Evolutionary conservation across 306 rosid species (phyloP), one percentile per base, ranked within the genome.

Genomic region (Spatholobus suberectus): DNA sequence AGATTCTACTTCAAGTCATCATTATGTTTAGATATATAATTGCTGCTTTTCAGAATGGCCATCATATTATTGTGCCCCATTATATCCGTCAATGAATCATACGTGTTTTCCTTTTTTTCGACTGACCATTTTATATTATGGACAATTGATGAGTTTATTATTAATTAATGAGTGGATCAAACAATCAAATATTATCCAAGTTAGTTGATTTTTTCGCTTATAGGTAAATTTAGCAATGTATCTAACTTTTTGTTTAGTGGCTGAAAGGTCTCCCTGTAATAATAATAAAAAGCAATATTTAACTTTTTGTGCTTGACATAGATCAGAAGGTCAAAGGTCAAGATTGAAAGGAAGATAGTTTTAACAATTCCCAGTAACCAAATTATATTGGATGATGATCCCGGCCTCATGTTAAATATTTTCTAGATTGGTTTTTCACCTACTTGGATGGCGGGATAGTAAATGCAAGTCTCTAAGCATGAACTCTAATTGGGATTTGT

Each of bases 1-100:
- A n/a, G 71, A 65, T 65, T 65, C 71, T 34, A 65, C 26, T 65
- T 65, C 46, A 65, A 34, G 71, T 65, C 44, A 65, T 65, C 46
- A 65, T 65, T 35, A 65, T 65, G 71, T 65, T 65, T 35, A 65
- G 14, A 34, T 34, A n/a, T 17, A 65, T 65, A 65, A 65, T 65
- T 65, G 71, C 15, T 34, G 46, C 71, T 65, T 65, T 65, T 65
- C 71, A 65, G 71, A 65, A 65, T 65, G 46, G 26, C 7, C 71
- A 65, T 65, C 71, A 65, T 65, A 65, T 65, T 61, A 61, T 35
- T 17, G 71, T 65, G 46, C 71, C 43, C 46, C 70, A 14, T 59
- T 26, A 18, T 24, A 59, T 59, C 69, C 69, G 7, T 62, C 69
- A 3, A 65, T 34, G 46, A 26, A 65, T 34, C 69, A 62, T 62